Conservation (phyloP, 73 alveolate genomes). For the Breviolum minutum region DNA sequence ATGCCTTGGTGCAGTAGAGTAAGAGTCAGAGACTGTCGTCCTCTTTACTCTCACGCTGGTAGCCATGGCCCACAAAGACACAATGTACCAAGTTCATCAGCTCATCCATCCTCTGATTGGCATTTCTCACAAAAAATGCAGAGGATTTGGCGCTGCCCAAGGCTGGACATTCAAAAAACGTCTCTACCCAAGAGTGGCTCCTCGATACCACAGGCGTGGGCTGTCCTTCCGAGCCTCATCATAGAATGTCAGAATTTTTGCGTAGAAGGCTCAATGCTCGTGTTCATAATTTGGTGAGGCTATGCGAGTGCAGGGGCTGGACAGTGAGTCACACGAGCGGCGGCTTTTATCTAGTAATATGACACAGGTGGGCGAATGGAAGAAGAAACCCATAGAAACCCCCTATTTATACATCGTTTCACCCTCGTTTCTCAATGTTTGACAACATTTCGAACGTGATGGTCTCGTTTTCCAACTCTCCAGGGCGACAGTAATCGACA, state of each 20-base stretch:
- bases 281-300: no score
- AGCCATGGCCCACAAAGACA: slow-evolving; percentile 80
- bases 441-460: not conserved
- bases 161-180: no score
- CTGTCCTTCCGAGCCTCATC: not conserved
- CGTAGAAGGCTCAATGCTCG: no score
- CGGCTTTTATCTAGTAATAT: no score
- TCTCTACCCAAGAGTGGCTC: not conserved
- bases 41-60: slow-evolving; percentile 35
- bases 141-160: not conserved
- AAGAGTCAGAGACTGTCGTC: not conserved
- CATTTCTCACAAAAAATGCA: not conserved
- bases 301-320: no score
- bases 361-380: no score
- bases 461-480: not conserved
- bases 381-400: no score
- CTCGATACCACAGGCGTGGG: slow-evolving; percentile 20
- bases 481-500: no score
- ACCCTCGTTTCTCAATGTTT: not conserved
- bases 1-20: no score
- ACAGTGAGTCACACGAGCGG: no score
- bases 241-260: not conserved
- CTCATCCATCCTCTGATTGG: slow-evolving; percentile 31
- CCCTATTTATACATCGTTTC: not conserved
- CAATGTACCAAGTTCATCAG: slow-evolving; percentile 69